Evolutionary conservation across 2,329 filamentous ascomycete genomes (phyloP).

Genomic region (Penicillium sclerotiorum): DNA sequence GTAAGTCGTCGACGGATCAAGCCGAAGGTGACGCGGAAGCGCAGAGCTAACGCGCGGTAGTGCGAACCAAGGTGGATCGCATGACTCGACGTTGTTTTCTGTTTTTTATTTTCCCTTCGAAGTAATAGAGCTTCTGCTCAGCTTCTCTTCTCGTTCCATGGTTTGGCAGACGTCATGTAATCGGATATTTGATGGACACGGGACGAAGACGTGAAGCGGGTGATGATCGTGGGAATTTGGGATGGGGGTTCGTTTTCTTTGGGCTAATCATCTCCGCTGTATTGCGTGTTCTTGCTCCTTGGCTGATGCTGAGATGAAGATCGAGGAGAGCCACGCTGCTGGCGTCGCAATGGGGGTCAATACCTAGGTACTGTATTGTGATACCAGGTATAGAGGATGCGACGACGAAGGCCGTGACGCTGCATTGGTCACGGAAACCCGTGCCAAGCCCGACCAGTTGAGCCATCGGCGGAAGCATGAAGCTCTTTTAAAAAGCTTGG

Average conservation of each 20-base stretch:
- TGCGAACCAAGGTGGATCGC: conserved; percentile 11
- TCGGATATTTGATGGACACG: neutral
- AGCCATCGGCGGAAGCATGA: neutral
- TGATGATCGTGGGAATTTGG: neutral
- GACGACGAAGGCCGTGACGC: neutral
- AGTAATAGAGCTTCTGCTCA: neutral
- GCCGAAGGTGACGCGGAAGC: conserved; percentile 19
- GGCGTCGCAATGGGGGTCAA: conserved; percentile 6
- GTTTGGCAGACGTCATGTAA: neutral
- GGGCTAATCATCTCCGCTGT: conserved; percentile 4
- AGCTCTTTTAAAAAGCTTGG: no score
- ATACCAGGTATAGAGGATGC: neutral
- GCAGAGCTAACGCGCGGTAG: conserved; percentile 19
- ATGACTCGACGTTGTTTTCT: neutral
- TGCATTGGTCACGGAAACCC: neutral
- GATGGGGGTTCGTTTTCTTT: neutral
- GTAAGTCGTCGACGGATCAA: conserved; percentile 6
- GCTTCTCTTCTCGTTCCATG: neutral
- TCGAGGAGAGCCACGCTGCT: neutral
- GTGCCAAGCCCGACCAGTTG: neutral
- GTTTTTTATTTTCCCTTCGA: neutral
- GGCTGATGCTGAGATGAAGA: conserved; percentile 7
- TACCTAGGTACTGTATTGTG: no score
- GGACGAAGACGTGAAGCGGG: neutral
- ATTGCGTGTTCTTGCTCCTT: conserved; percentile 15